Percentiles rank a stretch among this genome's conserved stretches.
Conservation (phyloP, 176 grass and related monocot genomes). For the Musa schizocarpa region DNA sequence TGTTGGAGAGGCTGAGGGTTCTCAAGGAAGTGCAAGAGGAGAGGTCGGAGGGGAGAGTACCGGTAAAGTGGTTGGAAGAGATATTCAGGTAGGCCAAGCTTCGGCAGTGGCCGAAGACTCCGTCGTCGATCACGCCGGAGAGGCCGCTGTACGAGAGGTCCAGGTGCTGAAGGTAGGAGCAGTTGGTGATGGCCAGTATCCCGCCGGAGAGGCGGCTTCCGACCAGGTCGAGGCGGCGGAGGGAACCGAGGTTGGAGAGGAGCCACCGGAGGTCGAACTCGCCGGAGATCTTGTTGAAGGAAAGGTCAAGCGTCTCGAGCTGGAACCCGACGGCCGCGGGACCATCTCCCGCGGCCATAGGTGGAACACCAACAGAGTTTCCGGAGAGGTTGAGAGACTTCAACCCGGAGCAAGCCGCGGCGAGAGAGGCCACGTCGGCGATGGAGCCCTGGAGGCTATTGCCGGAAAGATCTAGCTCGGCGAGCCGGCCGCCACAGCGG, state of each 20-base stretch:
- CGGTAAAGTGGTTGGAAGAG: conserved; percentile 20
- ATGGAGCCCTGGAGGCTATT: conserved; percentile 70
- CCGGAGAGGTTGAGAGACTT: conserved; percentile 48
- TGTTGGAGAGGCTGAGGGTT: conserved; percentile 4
- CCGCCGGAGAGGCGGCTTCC: conserved; percentile 5
- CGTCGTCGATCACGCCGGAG: background rate
- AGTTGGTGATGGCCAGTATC: conserved; percentile 1
- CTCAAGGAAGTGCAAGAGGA: conserved; percentile 11
- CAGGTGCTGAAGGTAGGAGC: conserved; percentile 12
- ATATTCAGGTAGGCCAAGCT: conserved; percentile 13
- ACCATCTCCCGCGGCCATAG: background rate
- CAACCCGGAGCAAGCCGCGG: conserved; percentile 30
- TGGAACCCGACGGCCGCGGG: background rate
- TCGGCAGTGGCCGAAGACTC: background rate
- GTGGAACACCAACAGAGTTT: conserved; percentile 8
- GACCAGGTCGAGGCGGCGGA: background rate
- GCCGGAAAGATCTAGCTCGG: conserved; percentile 58
- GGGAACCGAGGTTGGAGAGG: background rate
- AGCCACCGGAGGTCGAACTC: conserved; percentile 45
- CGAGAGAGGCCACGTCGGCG: conserved; percentile 44
- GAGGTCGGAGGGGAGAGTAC: conserved; percentile 6
- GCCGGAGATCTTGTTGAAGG: conserved; percentile 58
- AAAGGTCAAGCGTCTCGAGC: conserved; percentile 56
- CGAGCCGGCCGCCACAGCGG: conserved; percentile 37
- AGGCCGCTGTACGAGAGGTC: conserved; percentile 10